A percentile compares a stretch with the other conserved stretches of the same genome.
These are phyloP conservation scores for Quercus lobata DNA, from an alignment of 331 rosid species.

Conservation along the genomic window DNA sequence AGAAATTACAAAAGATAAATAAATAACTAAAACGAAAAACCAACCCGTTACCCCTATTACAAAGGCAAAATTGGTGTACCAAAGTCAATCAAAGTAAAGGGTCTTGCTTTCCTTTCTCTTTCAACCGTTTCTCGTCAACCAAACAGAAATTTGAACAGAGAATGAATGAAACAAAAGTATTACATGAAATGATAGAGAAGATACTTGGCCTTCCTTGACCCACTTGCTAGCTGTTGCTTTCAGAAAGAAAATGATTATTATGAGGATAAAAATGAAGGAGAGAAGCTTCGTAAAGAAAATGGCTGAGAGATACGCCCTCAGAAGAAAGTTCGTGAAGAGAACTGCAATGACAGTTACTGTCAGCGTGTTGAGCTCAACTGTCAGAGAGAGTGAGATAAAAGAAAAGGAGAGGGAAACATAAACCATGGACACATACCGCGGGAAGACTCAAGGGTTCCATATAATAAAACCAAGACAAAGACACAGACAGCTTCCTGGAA, in stretches of 20 bases:
- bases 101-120: not conserved
- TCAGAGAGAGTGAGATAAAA: too few species aligned
- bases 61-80: conserved; percentile 1
- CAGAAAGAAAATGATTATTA: not conserved
- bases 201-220: not conserved
- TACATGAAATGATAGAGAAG: not conserved
- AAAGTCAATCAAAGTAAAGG: not conserved
- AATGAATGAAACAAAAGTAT: not conserved
- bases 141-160: not conserved
- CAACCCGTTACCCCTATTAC: conserved; percentile 8
- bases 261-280: not conserved
- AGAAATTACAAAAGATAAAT: not conserved
- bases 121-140: conserved; percentile 1
- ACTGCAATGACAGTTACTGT: not conserved
- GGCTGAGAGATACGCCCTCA: not conserved
- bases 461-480: too few species aligned
- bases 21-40: conserved; percentile 2
- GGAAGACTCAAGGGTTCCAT: too few species aligned
- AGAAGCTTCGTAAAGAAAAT: conserved; percentile 2
- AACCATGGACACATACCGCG: too few species aligned
- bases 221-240: not conserved
- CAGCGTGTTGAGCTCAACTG: too few species aligned
- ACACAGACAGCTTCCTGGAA: too few species aligned
- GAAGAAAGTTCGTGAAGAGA: conserved; percentile 11
- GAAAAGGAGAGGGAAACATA: too few species aligned